Percentiles rank a stretch among this genome's conserved stretches.
Conservation (phyloP, 1,284 basidiomycete genomes). For the Sporisorium iseilematis-ciliati region DNA sequence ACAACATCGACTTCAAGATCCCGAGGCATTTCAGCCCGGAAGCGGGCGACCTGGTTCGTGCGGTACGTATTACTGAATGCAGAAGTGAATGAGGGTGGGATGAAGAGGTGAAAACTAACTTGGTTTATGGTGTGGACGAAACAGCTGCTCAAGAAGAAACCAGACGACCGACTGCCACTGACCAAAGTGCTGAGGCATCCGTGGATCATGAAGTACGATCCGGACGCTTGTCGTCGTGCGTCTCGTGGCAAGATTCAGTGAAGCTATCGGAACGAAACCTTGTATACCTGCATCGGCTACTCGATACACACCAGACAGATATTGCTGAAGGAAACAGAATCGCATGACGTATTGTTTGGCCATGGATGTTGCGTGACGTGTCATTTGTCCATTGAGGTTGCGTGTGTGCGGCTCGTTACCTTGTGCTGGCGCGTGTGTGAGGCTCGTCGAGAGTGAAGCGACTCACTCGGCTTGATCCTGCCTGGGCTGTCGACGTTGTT, state of each 20-base stretch:
- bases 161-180: conserved; percentile 84
- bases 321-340: no score
- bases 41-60: conserved; percentile 55
- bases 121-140: no score
- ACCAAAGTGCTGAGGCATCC: conserved; percentile 86
- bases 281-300: conserved; percentile 5
- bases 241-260: conserved; percentile 53
- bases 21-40: conserved; percentile 59
- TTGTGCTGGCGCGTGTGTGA: no score
- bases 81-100: no score
- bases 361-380: no score
- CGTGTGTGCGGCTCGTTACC: no score
- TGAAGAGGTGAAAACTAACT: no score
- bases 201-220: conserved; percentile 86
- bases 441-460: no score
- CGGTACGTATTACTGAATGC: conserved; percentile 8
- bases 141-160: conserved; percentile 85
- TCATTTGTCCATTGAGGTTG: no score
- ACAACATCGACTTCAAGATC: conserved; percentile 61
- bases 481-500: no score
- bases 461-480: neutral
- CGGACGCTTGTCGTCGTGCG: conserved; percentile 56
- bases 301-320: neutral
- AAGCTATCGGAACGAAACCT: no score
- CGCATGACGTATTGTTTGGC: no score